Conservation (phyloP, 106 monocot species). For the Chionographis japonica region DNA sequence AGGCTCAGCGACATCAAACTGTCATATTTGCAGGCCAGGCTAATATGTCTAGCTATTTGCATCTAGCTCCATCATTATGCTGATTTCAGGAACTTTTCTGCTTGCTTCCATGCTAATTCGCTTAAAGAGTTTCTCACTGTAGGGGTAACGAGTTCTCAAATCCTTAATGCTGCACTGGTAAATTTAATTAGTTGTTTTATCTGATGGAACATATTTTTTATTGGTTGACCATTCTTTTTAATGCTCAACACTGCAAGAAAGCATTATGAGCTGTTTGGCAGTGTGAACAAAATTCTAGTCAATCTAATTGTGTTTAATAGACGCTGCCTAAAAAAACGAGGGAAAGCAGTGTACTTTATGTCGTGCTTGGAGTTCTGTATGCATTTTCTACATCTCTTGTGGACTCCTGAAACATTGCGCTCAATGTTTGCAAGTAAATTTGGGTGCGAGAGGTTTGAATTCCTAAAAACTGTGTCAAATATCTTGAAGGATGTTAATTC, state of each 20-base stretch:
- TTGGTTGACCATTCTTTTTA: too few species aligned
- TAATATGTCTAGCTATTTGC: too few species aligned
- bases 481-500: not conserved
- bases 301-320: not conserved
- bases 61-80: too few species aligned
- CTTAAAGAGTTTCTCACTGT: not conserved
- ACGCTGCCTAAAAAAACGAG: conserved; percentile 63
- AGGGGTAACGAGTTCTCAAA: conserved; percentile 68
- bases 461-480: not conserved
- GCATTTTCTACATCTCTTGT: conserved; percentile 76
- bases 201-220: too few species aligned
- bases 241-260: not conserved
- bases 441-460: conserved; percentile 78
- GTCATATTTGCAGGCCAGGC: too few species aligned
- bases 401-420: conserved; percentile 70
- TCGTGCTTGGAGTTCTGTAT: conserved; percentile 64
- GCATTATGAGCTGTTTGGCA: too few species aligned
- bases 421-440: conserved; percentile 86
- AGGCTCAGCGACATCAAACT: too few species aligned
- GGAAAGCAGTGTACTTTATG: conserved; percentile 74
- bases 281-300: not conserved
- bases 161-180: conserved; percentile 77
- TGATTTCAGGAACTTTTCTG: not conserved
- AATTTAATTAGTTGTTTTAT: not conserved
- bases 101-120: not conserved